A percentile compares a stretch with the other conserved stretches of the same genome.
phyloP scores from a whole-genome alignment of 1,284 basidiomycete species.

The Melampsora abietis-canadensis region DNA sequence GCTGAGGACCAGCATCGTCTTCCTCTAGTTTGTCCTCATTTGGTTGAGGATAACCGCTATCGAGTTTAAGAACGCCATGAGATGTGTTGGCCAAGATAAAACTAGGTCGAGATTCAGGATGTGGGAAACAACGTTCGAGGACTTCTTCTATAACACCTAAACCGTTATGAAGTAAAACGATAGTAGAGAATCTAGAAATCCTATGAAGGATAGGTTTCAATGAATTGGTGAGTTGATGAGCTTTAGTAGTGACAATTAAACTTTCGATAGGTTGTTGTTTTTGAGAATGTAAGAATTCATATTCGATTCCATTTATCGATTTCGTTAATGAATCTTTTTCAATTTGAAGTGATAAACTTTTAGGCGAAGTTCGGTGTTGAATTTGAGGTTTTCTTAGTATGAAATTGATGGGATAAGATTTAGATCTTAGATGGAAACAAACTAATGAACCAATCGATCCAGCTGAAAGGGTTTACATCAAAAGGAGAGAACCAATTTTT shows the following conservation, averaged over 20 bases:
- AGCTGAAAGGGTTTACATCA: conserved; percentile 4
- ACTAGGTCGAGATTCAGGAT: conserved; percentile 49
- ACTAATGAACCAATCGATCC: conserved; percentile 39
- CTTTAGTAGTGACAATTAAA: conserved; percentile 52
- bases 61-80: conserved; percentile 50
- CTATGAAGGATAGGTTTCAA: conserved; percentile 48
- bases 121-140: conserved; percentile 49
- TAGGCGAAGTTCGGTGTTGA: conserved; percentile 13
- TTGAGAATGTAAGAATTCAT: conserved; percentile 21
- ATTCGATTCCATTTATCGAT: conserved; percentile 16
- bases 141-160: conserved; percentile 52
- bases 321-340: conserved; percentile 2
- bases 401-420: conserved; percentile 11
- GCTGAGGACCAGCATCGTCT: not conserved
- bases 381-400: conserved; percentile 16
- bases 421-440: conserved; percentile 26
- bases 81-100: conserved; percentile 52
- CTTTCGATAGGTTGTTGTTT: conserved; percentile 49
- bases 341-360: conserved; percentile 26
- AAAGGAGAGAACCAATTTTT: not conserved
- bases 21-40: no score
- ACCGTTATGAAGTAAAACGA: conserved; percentile 53
- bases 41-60: conserved; percentile 14
- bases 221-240: conserved; percentile 49
- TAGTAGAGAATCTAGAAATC: conserved; percentile 50